These are phyloP conservation scores for Trifolium dubium DNA, from an alignment of 306 rosid genomes.

Conservation along the genomic window DNA sequence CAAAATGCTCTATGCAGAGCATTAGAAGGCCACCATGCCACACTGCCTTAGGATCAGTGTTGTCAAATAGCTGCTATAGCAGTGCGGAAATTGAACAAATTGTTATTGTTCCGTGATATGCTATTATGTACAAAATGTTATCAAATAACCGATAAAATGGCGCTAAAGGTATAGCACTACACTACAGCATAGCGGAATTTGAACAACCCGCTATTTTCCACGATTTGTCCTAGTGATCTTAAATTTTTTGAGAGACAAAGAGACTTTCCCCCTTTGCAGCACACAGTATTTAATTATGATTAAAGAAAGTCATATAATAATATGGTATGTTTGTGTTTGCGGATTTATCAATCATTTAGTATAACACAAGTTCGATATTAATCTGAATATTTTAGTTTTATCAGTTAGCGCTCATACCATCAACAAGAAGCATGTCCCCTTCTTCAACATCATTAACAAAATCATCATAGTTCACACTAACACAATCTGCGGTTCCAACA, in stretches of 20 bases:
- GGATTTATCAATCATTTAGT: background rate
- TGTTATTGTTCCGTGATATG: background rate
- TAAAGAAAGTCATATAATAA: background rate
- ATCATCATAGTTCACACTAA: constrained; percentile 94
- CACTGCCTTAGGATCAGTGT: background rate
- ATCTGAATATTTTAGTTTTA: constrained; percentile 6
- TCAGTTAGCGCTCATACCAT: constrained; percentile 55
- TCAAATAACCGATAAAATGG: background rate
- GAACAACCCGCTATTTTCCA: background rate
- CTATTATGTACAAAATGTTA: background rate
- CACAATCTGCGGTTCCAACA: constrained; percentile 77
- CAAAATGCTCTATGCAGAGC: constrained; percentile 3
- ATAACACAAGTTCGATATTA: background rate
- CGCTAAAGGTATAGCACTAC: background rate
- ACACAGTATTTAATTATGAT: constrained; percentile 2
- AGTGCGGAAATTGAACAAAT: background rate
- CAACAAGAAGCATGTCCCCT: constrained; percentile 91
- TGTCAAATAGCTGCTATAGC: background rate
- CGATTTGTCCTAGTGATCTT: background rate
- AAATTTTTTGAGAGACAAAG: background rate
- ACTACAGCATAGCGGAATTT: background rate
- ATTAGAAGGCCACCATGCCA: background rate
- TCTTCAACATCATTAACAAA: constrained; percentile 88
- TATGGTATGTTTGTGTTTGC: background rate
- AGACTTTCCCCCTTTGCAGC: background rate